Base-by-base conservation (phyloP, 768 basidiomycete species). In the Vishniacozyma victoriae region DNA sequence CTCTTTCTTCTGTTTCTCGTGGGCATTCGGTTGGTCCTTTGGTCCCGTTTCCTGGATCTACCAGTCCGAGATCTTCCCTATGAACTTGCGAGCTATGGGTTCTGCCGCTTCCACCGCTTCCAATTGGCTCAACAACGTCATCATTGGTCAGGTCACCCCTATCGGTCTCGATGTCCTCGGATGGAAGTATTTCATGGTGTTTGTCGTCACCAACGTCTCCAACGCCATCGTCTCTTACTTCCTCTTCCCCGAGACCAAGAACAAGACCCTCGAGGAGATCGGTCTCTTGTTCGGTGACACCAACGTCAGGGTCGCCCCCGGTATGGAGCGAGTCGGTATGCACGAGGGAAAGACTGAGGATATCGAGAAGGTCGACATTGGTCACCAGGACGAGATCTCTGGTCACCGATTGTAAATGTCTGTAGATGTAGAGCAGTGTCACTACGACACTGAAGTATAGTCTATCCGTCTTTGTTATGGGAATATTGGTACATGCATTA, bases 51-150 rank as follows among this genome's bases (percentile, higher is more conserved):
- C 76, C 40, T 82, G 81, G 81, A 80, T 81, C 19, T 73, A 81
- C 40, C 79, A 80, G 4, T 78, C 78, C 12, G 80, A 82, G 70
- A 79, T 79, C 3, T 83, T 82, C 71, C 81, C 81, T 0, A 83
- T 80, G 35, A 76, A 74, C 50, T 78, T 77, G 11, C 75, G 81
- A 33, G 76, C 80, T 4, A 75, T 82, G 13, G 81, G 82, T 33
- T 80, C 81, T 4, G 76, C 77, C 55, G 79, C 80, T 18, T 80
- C 80, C 1, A 82, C 79, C 9, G 82, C 81, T 57, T 57, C 77
- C 24, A 82, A 80, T 61, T 82, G 81, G 80, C 41, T 47, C 23
- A 60, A 55, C 50, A 69, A 73, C 50, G 67, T 66, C 18, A 45
- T 74, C 15, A 44, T 74, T 40, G 70, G 66, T 14, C 61, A 78